These are phyloP conservation scores for Vicia faba DNA, from an alignment of 306 rosid species.

Conservation along the genomic window DNA sequence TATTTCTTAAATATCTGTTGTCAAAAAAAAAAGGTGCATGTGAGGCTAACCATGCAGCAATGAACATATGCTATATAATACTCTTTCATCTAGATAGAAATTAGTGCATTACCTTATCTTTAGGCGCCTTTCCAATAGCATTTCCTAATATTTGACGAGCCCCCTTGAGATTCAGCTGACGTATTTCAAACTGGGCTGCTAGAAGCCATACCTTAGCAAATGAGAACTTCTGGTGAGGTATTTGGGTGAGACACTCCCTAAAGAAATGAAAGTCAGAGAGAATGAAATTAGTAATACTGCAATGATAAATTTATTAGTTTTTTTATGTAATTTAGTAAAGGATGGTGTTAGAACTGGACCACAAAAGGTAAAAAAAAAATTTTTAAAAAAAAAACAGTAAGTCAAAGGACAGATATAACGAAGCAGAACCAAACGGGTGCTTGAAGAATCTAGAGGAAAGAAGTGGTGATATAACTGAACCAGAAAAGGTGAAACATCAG, in stretches of 20 bases:
- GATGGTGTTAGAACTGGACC: slow-evolving; percentile 4
- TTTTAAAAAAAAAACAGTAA: not conserved
- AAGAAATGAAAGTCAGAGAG: not conserved
- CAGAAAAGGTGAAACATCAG: not conserved
- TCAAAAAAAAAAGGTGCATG: slow-evolving; percentile 15
- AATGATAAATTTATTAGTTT: too few relatives aligned
- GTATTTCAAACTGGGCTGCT: slow-evolving; percentile 90
- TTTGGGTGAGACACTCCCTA: slow-evolving; percentile 77
- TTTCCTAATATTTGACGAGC: slow-evolving; percentile 78
- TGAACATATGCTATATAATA: not conserved
- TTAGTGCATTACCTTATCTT: slow-evolving; percentile 68
- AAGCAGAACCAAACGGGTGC: not conserved
- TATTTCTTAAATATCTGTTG: slow-evolving; percentile 88
- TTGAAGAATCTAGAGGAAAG: slow-evolving; percentile 7
- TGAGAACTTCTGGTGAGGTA: slow-evolving; percentile 83
- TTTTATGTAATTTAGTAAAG: too few relatives aligned
- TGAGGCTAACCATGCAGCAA: slow-evolving; percentile 27
- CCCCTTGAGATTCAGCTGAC: slow-evolving; percentile 75
- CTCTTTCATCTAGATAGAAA: not conserved
- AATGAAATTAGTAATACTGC: slow-evolving; percentile 30
- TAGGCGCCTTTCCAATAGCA: slow-evolving; percentile 91
- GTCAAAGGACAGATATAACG: not conserved
- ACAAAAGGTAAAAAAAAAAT: slow-evolving; percentile 7
- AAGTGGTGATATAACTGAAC: not conserved
- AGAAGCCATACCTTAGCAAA: slow-evolving; percentile 95